Base-by-base conservation (phyloP, 2,329 filamentous ascomycete species). In the Furcasterigmium sp. region DNA sequence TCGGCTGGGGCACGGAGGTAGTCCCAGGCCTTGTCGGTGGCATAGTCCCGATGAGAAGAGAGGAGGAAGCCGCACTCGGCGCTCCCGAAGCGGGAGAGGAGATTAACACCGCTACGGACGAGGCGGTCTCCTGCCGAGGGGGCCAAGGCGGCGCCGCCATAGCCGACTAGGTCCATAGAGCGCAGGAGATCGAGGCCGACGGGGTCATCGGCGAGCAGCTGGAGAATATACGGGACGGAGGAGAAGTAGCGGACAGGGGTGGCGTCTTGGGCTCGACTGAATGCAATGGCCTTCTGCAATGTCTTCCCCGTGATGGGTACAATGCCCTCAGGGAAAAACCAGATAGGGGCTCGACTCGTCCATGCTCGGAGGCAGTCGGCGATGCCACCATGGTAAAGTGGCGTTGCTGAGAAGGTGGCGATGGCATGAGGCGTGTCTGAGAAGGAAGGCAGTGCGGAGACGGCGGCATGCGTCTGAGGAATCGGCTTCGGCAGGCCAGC, bases 31-130 rank as follows among this genome's bases (percentile, higher is more conserved):
- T 60, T 68, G 44, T 85, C 80, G 0, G 48, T 56, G 0, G 43
- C 46, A 44, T 76, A 84, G 19, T 78, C 61, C 18, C 80, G 70
- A 54, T 78, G 70, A 0, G 81, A 85, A 4, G 76, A 82, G 54
- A 85, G 67, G 13, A 85, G 56, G 46, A 85, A 85, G 0, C 81
- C 80, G 44, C 80, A 84, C 54, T 85, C 81, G 8, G 79, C 76
- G 51, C 79, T 84, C 3, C 82, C 81, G 55, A 80, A 82, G 32
- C 82, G 67, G 1, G 78, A 84, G 2, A 83, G 62, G 5, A 85
- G 68, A 8, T 75, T 76, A 2, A 85, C 69, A 0, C 67, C 69
- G 6, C 63, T 54, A 0, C 56, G 42, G 0, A 82, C 72, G 3
- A 85, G 64, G 3, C 56, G 55, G 44, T 83, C 64, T 1, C 82